phyloP scores from a whole-genome alignment of 177 flowering plant genomes.

The Vitis hybrid region DNA sequence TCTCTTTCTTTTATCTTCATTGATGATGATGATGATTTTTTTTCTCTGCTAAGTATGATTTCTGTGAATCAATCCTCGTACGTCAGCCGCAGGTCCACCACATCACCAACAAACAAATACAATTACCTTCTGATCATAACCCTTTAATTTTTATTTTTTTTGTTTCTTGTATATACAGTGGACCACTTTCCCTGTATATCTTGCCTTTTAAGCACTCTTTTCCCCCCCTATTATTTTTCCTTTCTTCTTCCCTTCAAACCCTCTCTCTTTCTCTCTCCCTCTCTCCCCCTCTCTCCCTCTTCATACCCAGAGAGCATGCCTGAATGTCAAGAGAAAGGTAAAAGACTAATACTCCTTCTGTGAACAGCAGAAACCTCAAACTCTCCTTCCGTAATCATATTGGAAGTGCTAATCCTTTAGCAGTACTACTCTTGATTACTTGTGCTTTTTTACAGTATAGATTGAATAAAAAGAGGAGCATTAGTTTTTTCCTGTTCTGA shows the following conservation, averaged over 20 bases:
- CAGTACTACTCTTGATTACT: too few relatives aligned
- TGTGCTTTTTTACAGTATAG: too few relatives aligned
- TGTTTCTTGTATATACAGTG: conserved; percentile 15
- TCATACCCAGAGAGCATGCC: conserved; percentile 49
- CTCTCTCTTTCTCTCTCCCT: conserved; percentile 21
- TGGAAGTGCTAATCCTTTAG: too few relatives aligned
- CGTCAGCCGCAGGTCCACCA: conserved; percentile 6
- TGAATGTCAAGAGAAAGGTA: conserved; percentile 89
- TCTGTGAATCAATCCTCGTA: conserved; percentile 13
- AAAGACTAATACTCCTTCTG: too few relatives aligned
- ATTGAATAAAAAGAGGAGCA: too few relatives aligned
- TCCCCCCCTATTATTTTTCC: conserved; percentile 11
- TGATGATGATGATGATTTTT: background rate
- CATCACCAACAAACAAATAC: conserved; percentile 12
- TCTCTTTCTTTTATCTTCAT: conserved; percentile 9
- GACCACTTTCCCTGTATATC: conserved; percentile 31
- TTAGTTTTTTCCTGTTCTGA: too few relatives aligned
- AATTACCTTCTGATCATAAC: conserved; percentile 4
- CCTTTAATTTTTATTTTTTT: conserved; percentile 10
- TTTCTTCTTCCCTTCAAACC: conserved; percentile 11
- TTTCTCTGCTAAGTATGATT: background rate
- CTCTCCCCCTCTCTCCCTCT: conserved; percentile 30
- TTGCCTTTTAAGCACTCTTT: conserved; percentile 37
- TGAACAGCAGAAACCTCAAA: background rate
- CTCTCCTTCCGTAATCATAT: background rate